Base-by-base conservation (phyloP, 495 filamentous ascomycete genomes). In the Pseudevernia furfuracea region DNA sequence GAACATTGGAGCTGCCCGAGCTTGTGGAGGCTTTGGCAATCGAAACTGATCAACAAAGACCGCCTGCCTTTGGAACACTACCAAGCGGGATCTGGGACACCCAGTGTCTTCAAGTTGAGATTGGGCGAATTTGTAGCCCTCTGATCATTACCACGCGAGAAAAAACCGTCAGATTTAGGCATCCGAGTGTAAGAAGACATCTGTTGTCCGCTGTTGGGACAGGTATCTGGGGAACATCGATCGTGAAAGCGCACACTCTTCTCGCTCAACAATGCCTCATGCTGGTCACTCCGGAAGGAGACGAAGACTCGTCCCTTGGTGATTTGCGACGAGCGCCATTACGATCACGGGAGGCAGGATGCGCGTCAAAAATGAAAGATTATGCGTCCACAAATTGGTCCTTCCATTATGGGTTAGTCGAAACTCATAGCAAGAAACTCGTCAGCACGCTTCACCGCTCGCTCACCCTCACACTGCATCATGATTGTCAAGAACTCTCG, bases 301-400 rank as follows among this genome's bases (percentile, higher is more conserved):
- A 43, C 17, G 12, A 43, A 19, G 39, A 6, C 14, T 43, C 39
- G 15, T 7, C 39, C 15, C 19, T 43, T 19, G 4, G 34, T 7
- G 34, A 7, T 3, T 34, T 34, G 34, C 34, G 34, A 7, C 34
- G 34, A 34, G 14, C 12, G 12, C 39, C 1, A 34, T 34, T 34
- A 43, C 12, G 39, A 15, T 19, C 14, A 28, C 58, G 1, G 30
- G 21, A 43, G 39, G 32, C 3, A 9, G 30, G 10, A n/a, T 4
- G 15, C 21, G n/a, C 14, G 17, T 32, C 23, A 12, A 44, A 21
- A 32, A 23, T 60, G 21, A 43, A 15, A 39, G 11, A 21, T 19
- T 60, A 60, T 43, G 58, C 58, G 17, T 10, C 19, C 23, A 17
- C 58, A 5, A 60, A 60, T 43, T 60, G 58, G 58, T 60, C 58